A percentile compares a stretch with the other conserved stretches of the same genome.
Conservation (phyloP, 2,329 filamentous ascomycete genomes). For the Monilinia vaccinii-corymbosi region DNA sequence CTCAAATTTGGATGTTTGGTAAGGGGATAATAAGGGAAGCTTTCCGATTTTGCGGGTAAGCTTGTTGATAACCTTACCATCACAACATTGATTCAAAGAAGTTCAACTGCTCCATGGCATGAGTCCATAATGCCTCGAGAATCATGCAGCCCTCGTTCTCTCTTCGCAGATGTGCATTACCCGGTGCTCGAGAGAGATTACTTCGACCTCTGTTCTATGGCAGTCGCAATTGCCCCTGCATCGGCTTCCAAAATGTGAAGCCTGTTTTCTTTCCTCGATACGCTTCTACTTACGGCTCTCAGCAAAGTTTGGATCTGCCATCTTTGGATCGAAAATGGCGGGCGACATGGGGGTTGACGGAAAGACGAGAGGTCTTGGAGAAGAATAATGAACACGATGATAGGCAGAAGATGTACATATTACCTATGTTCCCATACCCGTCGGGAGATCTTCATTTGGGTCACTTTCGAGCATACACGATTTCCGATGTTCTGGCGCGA, state of each 20-base stretch:
- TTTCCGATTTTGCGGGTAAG: neutral
- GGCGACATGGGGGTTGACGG: constrained; percentile 14
- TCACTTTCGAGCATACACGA: constrained; percentile 81
- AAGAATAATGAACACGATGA: neutral
- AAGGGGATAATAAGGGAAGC: too few relatives aligned
- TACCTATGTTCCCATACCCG: constrained; percentile 92
- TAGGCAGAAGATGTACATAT: constrained; percentile 50
- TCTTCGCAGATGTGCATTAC: constrained; percentile 6
- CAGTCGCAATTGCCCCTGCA: neutral
- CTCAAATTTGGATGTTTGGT: neutral
- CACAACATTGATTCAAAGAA: too few relatives aligned
- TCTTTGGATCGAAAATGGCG: constrained; percentile 26
- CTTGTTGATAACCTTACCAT: neutral
- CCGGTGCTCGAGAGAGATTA: neutral
- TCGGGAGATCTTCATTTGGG: constrained; percentile 81
- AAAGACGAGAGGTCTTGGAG: neutral
- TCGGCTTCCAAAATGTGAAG: neutral
- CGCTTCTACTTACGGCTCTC: neutral
- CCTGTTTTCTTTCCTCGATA: neutral
- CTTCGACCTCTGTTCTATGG: neutral
- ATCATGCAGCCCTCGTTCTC: constrained; percentile 4
- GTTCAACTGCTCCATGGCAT: neutral
- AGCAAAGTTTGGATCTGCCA: constrained; percentile 17
- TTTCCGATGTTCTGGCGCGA: constrained; percentile 75
- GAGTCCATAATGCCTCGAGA: neutral